These are phyloP conservation scores for Melocanna baccifera DNA, from an alignment of 176 grass and related monocot genomes.

Conservation along the genomic window DNA sequence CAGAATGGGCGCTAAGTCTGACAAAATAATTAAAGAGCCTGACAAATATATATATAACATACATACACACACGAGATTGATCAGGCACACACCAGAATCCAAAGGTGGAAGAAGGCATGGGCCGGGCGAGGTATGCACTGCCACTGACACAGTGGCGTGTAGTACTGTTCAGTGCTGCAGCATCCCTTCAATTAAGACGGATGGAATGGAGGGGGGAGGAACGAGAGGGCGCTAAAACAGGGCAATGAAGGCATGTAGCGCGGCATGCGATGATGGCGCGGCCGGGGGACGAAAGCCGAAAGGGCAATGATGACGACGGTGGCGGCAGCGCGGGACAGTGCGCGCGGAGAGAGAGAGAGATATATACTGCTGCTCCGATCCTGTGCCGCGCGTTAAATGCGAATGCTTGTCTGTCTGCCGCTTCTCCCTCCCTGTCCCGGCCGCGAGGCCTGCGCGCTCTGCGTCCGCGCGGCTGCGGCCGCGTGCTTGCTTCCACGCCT, in stretches of 20 bases:
- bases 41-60: neutral
- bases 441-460: constrained; percentile 2
- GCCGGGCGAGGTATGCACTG: neutral
- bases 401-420: neutral
- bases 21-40: neutral
- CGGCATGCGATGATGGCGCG: constrained; percentile 23
- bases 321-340: constrained; percentile 7
- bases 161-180: neutral
- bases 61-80: neutral
- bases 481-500: constrained; percentile 13
- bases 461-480: neutral
- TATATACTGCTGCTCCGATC: neutral
- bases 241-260: neutral
- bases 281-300: neutral
- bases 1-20: neutral
- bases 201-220: neutral
- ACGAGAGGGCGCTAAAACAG: neutral
- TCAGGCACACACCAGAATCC: neutral
- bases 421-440: neutral
- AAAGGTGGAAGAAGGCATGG: neutral
- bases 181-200: neutral
- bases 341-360: neutral
- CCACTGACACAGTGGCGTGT: neutral
- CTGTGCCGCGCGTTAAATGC: constrained; percentile 42
- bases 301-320: constrained; percentile 41